Conservation (phyloP, 2,329 filamentous ascomycete species). For the Colletotrichum sublineola region DNA sequence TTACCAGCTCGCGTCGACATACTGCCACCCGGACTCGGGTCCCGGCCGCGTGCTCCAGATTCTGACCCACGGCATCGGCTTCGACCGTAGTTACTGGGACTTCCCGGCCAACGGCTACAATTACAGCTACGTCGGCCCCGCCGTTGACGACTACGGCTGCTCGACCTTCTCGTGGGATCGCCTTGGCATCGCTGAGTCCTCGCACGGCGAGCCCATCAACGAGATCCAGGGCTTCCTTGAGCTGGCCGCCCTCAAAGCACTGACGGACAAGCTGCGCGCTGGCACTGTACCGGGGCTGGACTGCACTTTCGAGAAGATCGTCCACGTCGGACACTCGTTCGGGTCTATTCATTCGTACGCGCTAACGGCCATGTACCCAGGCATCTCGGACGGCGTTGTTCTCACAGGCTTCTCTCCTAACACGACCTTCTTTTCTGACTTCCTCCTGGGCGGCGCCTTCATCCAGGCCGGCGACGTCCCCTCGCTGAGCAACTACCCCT, state of each 20-base stretch:
- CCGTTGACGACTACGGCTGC: slow-evolving; percentile 67
- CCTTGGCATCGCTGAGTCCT: slow-evolving; percentile 70
- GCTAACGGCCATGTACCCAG: slow-evolving; percentile 65
- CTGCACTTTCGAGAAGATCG: slow-evolving; percentile 56
- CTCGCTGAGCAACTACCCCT: slow-evolving; percentile 52
- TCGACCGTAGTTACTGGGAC: slow-evolving; percentile 71
- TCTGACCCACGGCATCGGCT: slow-evolving; percentile 58
- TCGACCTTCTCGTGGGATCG: slow-evolving; percentile 73
- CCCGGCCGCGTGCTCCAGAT: slow-evolving; percentile 55
- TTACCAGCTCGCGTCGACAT: slow-evolving; percentile 71
- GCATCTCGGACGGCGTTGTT: slow-evolving; percentile 68
- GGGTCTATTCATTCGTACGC: slow-evolving; percentile 71
- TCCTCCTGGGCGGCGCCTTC: slow-evolving; percentile 62
- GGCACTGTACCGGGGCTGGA: slow-evolving; percentile 59
- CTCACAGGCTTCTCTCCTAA: slow-evolving; percentile 72
- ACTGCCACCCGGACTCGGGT: slow-evolving; percentile 68
- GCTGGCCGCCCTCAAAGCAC: slow-evolving; percentile 66
- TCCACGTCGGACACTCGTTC: slow-evolving; percentile 75
- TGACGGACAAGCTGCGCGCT: slow-evolving; percentile 64
- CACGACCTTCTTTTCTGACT: slow-evolving; percentile 57
- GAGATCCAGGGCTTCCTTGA: slow-evolving; percentile 71
- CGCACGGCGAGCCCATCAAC: slow-evolving; percentile 69
- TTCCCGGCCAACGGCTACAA: slow-evolving; percentile 68
- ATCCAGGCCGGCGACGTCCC: slow-evolving; percentile 55
- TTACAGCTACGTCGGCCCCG: slow-evolving; percentile 72